Base-by-base conservation (phyloP, 371 early-diverging fungal genomes). In the Zychaea mexicana region DNA sequence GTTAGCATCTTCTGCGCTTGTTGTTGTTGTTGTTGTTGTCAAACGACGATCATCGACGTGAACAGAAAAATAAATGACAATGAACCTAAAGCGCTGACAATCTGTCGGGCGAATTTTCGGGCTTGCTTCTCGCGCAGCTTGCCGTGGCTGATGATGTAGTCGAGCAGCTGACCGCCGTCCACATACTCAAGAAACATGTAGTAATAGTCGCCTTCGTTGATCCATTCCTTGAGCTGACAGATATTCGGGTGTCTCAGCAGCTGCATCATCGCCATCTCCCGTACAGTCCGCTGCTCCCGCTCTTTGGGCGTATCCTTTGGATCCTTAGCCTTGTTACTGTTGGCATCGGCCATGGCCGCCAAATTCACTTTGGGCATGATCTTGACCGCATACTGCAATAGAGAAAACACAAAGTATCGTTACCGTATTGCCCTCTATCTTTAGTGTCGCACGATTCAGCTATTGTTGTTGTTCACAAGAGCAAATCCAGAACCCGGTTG, bases 181-280 rank as follows among this genome's bases (percentile, higher is more conserved):
- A 94, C 85, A 64, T 89, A 90, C 62, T 96, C 95, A 57, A 96
- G 85, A 64, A 98, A 91, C 71, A 98, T 78, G 73, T 93, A 98
- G 77, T 92, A 96, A 69, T 88, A 81, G 56, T 86, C 83, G 2
- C 88, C 83, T 55, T 84, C 85, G 17, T 88, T 78, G 8, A 90
- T 74, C 64, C 93, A 91, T 67, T 96, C 94, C 66, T 87, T 81
- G 24, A 96, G 69, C 67, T 77, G 74, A 66, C 85, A 83, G 19
- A 90, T 88, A 65, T 87, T 80, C 0, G 94, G 94, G 72, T 98
- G 98, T 58, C 87, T 68, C 28, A 95, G 73, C 19, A 98, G 74
- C 49, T 89, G 79, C 76, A 92, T 90, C 52, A 96, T 92, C 4
- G 95, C 86, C 56, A 86, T 81, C 68, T 89, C 89, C 58, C 97